phyloP scores from a whole-genome alignment of 2,329 filamentous ascomycete genomes.

The Orbilia oligospora region DNA sequence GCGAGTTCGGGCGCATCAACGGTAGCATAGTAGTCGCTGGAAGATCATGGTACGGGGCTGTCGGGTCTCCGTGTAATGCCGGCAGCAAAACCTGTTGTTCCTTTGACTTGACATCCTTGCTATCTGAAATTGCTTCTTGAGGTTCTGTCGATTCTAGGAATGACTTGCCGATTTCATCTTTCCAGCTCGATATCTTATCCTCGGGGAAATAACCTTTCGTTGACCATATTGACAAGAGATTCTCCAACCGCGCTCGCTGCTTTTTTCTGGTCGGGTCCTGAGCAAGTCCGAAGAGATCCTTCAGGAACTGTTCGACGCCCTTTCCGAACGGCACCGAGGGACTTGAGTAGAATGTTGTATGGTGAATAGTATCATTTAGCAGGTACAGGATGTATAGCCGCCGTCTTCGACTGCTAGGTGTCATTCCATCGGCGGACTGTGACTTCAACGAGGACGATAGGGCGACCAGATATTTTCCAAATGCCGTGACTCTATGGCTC shows the following conservation, averaged over 20 bases:
- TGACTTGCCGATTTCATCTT: conserved; percentile 70
- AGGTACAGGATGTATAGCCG: conserved; percentile 83
- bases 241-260: conserved; percentile 76
- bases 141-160: conserved; percentile 62
- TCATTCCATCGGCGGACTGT: conserved; percentile 63
- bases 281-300: conserved; percentile 74
- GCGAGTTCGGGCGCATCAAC: conserved; percentile 82
- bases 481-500: conserved; percentile 74
- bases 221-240: conserved; percentile 80
- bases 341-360: conserved; percentile 73
- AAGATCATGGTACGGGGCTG: conserved; percentile 83
- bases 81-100: conserved; percentile 71
- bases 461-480: conserved; percentile 82
- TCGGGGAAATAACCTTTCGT: conserved; percentile 75
- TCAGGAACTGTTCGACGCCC: conserved; percentile 74
- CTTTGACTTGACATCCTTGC: conserved; percentile 32
- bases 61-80: conserved; percentile 80
- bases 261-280: conserved; percentile 75
- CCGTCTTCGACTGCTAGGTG: conserved; percentile 75
- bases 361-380: conserved; percentile 82
- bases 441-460: conserved; percentile 74
- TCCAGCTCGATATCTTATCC: conserved; percentile 73
- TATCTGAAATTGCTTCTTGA: conserved; percentile 8
- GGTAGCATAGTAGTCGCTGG: conserved; percentile 86
- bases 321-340: conserved; percentile 71